Base-by-base conservation (phyloP, 441 rosid species). In the Kokia cookei region DNA sequence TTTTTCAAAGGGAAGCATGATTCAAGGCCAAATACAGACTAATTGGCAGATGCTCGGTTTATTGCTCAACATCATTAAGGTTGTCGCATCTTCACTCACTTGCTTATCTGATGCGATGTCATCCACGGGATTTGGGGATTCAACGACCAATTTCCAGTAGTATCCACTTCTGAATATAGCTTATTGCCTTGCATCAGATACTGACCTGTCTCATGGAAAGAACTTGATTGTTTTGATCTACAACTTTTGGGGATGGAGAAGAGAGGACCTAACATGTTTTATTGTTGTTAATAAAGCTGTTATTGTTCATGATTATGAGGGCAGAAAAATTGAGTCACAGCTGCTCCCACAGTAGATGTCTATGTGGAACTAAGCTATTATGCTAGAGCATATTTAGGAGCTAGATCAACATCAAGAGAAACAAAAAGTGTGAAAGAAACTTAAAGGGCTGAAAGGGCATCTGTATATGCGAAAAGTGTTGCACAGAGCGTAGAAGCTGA, bases 81-180 rank as follows among this genome's bases (percentile, higher is more conserved):
- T 94, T 69, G 98, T 94, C 83, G 87, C 97, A 65, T 67, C 90
- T 73, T 90, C 98, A 71, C 92, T 96, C 80, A 84, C 90, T 76
- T 84, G 86, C 88, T 81, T 96, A 86, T 82, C 81, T 57, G 89
- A 86, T 79, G 74, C 88, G 66, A 75, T 68, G 57, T 62, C 87
- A 45, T 67, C 71, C 53, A 54, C 26, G 65, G 82, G 84, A 69
- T 77, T 81, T 70, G 81, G 71, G 71, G 72, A 74, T 73, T 78
- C 88, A 77, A 75, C 82, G 22, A 72, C 83, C 17, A 81, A 83
- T 74, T 83, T 96, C 82, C 86, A 89, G 78, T 98, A 96, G 99
- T 96, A 98, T 84, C 93, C 93, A 40, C 96, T 96, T 80, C 78
- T 96, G 89, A 96, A 96, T 85, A 89, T 96, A 85, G 91, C 95